Conservation (phyloP, 192 early-diverging fungal genomes). For the Mortierella hygrophila region DNA sequence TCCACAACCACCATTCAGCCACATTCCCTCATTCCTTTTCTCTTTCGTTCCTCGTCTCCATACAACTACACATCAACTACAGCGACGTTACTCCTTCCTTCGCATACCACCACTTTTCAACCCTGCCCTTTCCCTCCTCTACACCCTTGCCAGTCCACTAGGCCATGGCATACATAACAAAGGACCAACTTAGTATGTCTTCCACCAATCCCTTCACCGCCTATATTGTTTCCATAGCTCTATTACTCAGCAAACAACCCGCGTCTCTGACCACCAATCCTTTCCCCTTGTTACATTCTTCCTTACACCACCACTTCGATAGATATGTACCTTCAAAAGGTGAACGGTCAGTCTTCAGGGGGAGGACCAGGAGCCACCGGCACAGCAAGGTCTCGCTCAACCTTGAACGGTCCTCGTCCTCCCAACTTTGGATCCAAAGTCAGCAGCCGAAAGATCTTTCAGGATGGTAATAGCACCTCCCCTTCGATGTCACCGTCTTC, state of each 20-base stretch:
- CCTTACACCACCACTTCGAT: not conserved
- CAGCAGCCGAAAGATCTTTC: slow-evolving; percentile 43
- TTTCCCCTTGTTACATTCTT: not conserved
- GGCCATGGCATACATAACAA: slow-evolving; percentile 46
- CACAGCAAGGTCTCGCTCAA: slow-evolving; percentile 39
- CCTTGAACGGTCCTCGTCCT: slow-evolving; percentile 41
- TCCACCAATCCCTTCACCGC: not conserved
- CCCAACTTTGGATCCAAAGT: slow-evolving; percentile 40
- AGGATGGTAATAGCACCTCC: slow-evolving; percentile 10
- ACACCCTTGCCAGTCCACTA: not conserved
- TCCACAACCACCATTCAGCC: not conserved
- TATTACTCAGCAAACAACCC: not conserved
- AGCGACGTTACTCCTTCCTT: not conserved
- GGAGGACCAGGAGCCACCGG: slow-evolving; percentile 28
- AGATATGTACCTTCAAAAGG: slow-evolving; percentile 52
- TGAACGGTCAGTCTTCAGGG: slow-evolving; percentile 21
- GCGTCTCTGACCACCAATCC: not conserved
- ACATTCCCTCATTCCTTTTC: slow-evolving; percentile 5
- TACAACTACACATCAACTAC: not conserved
- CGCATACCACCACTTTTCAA: not conserved
- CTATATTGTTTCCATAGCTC: not conserved
- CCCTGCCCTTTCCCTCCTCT: not conserved
- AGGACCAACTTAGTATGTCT: slow-evolving; percentile 44
- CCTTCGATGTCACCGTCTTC: slow-evolving; percentile 9
- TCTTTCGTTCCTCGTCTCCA: not conserved